Percentiles rank a stretch among this genome's conserved stretches.
Evolutionary conservation across 805 yeast genomes (phyloP).

Genomic region (Candida michaelii): DNA sequence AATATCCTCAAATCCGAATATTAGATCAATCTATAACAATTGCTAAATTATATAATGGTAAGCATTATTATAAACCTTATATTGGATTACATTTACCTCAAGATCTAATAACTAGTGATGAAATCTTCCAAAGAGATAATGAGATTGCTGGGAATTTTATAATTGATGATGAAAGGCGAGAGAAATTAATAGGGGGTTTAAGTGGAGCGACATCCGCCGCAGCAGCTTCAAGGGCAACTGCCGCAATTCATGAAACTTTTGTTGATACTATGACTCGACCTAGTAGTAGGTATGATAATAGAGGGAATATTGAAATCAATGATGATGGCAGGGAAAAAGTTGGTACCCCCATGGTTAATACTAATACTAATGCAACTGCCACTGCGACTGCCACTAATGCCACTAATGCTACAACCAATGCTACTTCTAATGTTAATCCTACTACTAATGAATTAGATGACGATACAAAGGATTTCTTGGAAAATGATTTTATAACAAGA

Average conservation of each 20-base stretch:
- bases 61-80: slow-evolving; percentile 30
- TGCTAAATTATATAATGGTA: slow-evolving; percentile 41
- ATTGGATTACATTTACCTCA: slow-evolving; percentile 28
- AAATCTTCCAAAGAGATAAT: slow-evolving; percentile 18
- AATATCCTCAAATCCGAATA: slow-evolving; percentile 17
- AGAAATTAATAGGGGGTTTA: slow-evolving; percentile 9
- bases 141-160: slow-evolving; percentile 10
- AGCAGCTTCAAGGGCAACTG: slow-evolving; percentile 7
- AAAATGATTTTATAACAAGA: slow-evolving; percentile 7
- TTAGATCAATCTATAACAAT: slow-evolving; percentile 46
- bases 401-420: background rate
- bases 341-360: background rate
- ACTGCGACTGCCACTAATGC: background rate
- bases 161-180: slow-evolving; percentile 8
- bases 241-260: slow-evolving; percentile 7
- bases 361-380: background rate
- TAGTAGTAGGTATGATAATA: slow-evolving; percentile 1
- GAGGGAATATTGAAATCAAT: slow-evolving; percentile 3
- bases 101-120: slow-evolving; percentile 35
- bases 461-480: background rate
- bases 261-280: slow-evolving; percentile 7
- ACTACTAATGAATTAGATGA: background rate
- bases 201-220: slow-evolving; percentile 9
- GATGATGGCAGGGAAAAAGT: slow-evolving; percentile 1
- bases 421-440: too few relatives aligned